Percentiles rank a stretch among this genome's conserved stretches.
Evolutionary conservation across 2,329 filamentous ascomycete species (phyloP).

Genomic region (Cladosporium sp.): DNA sequence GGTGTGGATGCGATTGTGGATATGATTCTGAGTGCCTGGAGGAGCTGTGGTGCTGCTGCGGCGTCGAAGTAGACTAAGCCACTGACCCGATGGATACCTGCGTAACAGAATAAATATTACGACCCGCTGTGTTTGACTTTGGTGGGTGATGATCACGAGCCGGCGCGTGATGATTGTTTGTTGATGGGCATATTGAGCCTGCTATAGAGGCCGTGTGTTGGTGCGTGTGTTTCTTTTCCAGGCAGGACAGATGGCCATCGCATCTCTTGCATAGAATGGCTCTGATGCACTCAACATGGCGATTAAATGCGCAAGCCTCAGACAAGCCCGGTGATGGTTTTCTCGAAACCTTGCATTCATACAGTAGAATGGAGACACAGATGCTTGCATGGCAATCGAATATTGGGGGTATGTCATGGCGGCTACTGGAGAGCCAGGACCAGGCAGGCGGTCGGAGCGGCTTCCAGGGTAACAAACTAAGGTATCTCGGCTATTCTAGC

Average conservation of each 20-base stretch:
- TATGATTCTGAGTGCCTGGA: slow-evolving; percentile 89
- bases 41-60: slow-evolving; percentile 70
- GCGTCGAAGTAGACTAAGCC: neutral
- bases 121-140: neutral
- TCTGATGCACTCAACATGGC: too few species aligned
- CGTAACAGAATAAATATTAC: neutral
- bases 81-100: neutral
- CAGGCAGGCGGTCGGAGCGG: neutral
- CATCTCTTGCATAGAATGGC: neutral
- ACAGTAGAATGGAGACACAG: neutral
- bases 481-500: neutral
- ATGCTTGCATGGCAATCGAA: neutral
- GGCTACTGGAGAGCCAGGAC: neutral
- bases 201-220: neutral
- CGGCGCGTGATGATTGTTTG: neutral
- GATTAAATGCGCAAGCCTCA: neutral
- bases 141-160: slow-evolving; percentile 8
- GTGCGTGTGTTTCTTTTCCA: neutral
- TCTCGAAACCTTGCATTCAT: neutral
- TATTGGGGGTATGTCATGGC: neutral
- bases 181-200: neutral
- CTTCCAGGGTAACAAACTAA: neutral
- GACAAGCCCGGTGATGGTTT: neutral
- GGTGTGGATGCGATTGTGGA: slow-evolving; percentile 84
- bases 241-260: neutral